These are phyloP conservation scores for Alternaria alternata DNA, from an alignment of 2,329 filamentous ascomycete species.

Conservation along the genomic window DNA sequence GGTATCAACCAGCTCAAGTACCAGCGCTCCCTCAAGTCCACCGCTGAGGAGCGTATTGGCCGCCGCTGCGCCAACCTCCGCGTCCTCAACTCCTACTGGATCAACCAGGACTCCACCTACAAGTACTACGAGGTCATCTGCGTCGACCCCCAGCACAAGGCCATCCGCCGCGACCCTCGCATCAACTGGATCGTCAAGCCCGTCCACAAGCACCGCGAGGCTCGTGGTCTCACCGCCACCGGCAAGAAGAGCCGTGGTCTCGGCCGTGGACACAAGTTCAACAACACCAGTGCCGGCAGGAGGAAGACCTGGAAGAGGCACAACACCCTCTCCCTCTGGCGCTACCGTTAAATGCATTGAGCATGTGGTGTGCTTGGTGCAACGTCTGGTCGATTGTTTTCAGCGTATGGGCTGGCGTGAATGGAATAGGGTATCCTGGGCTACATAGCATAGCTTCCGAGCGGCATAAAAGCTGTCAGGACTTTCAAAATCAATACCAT, in stretches of 20 bases:
- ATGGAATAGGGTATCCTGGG: slow-evolving; percentile 46
- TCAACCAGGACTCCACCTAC: slow-evolving; percentile 99
- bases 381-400: slow-evolving; percentile 42
- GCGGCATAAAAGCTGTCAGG: slow-evolving; percentile 32
- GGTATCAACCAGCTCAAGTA: slow-evolving; percentile 99
- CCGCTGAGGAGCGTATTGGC: slow-evolving; percentile 99
- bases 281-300: slow-evolving; percentile 95
- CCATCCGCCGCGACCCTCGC: slow-evolving; percentile 97
- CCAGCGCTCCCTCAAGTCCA: slow-evolving; percentile 97
- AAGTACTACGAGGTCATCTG: slow-evolving; percentile 99
- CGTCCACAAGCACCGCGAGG: slow-evolving; percentile 99
- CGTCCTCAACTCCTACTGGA: slow-evolving; percentile 99
- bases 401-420: slow-evolving; percentile 45
- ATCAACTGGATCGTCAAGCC: slow-evolving; percentile 99
- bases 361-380: slow-evolving; percentile 38
- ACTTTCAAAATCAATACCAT: slow-evolving; percentile 44
- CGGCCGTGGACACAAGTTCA: slow-evolving; percentile 99
- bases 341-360: slow-evolving; percentile 78
- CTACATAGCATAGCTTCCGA: slow-evolving; percentile 46
- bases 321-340: slow-evolving; percentile 99
- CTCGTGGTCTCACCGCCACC: slow-evolving; percentile 94
- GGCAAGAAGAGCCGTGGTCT: slow-evolving; percentile 99
- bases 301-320: slow-evolving; percentile 99
- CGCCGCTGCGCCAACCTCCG: slow-evolving; percentile 98
- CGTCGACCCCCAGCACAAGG: slow-evolving; percentile 99